Evolutionary conservation across 805 yeast species (phyloP).

Genomic region (Saitoella complicata): DNA sequence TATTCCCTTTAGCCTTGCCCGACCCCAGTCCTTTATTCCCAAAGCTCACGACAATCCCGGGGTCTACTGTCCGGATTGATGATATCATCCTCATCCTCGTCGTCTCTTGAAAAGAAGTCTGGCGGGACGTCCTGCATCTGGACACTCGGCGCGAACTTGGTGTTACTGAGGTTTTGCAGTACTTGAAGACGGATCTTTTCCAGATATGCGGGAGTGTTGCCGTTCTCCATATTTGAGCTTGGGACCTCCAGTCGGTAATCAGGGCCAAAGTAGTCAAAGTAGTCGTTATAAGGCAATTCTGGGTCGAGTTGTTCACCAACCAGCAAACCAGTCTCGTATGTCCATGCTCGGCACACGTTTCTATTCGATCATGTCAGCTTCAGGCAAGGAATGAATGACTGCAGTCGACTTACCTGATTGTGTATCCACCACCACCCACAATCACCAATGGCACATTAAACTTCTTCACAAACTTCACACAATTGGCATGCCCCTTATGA

Average conservation of each 20-base stretch:
- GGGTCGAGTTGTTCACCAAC: constrained; percentile 33
- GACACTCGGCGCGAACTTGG: constrained; percentile 92
- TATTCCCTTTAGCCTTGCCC: too few species aligned
- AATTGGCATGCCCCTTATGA: constrained; percentile 89
- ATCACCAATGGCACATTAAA: constrained; percentile 83
- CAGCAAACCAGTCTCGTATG: constrained; percentile 75
- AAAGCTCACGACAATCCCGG: too few species aligned
- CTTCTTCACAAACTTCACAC: constrained; percentile 75
- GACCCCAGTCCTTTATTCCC: too few species aligned
- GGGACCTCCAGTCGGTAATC: constrained; percentile 89
- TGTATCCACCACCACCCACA: constrained; percentile 95
- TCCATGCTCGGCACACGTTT: constrained; percentile 89
- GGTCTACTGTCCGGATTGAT: too few species aligned
- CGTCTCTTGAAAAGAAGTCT: constrained; percentile 54
- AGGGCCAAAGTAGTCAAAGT: constrained; percentile 94
- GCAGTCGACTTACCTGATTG: too few species aligned
- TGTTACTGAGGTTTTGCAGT: constrained; percentile 61
- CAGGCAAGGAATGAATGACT: too few species aligned
- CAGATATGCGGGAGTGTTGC: constrained; percentile 81
- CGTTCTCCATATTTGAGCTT: constrained; percentile 92
- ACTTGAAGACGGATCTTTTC: constrained; percentile 70
- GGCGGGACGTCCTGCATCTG: constrained; percentile 81
- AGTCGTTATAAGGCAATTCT: constrained; percentile 86
- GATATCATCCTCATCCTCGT: constrained; percentile 54
- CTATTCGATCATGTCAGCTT: constrained; percentile 38